phyloP scores from a whole-genome alignment of 2,329 filamentous ascomycete genomes.

The Hymenoscyphus occultus region DNA sequence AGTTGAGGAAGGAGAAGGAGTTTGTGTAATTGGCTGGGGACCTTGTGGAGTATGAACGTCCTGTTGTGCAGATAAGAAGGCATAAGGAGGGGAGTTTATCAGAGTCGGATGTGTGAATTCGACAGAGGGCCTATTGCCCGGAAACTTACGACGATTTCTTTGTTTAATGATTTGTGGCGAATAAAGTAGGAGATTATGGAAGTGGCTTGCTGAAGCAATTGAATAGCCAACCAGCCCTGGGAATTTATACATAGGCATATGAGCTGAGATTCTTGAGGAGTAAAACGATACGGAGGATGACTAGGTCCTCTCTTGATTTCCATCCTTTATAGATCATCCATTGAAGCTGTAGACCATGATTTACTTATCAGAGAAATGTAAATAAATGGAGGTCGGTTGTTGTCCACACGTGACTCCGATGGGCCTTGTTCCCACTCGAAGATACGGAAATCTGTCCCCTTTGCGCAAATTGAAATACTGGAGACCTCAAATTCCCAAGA shows the following conservation, averaged over 20 bases:
- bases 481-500: not conserved
- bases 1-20: slow-evolving; percentile 14
- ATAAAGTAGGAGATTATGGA: slow-evolving; percentile 23
- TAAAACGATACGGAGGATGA: no score
- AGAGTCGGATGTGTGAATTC: slow-evolving; percentile 4
- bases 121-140: no score
- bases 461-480: not conserved
- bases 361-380: no score
- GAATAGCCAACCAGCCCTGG: not conserved
- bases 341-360: no score
- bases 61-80: slow-evolving; percentile 16
- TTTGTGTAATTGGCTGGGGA: no score
- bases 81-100: slow-evolving; percentile 22
- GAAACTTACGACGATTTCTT: slow-evolving; percentile 19
- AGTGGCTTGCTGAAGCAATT: slow-evolving; percentile 11
- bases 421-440: not conserved
- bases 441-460: not conserved
- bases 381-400: no score
- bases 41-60: slow-evolving; percentile 17
- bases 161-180: slow-evolving; percentile 21
- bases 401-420: not conserved
- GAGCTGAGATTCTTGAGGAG: no score
- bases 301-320: no score
- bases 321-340: no score
- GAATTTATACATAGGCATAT: no score